phyloP scores from a whole-genome alignment of 163 green algal genomes.

The Chlamydomonas reinhardtii region DNA sequence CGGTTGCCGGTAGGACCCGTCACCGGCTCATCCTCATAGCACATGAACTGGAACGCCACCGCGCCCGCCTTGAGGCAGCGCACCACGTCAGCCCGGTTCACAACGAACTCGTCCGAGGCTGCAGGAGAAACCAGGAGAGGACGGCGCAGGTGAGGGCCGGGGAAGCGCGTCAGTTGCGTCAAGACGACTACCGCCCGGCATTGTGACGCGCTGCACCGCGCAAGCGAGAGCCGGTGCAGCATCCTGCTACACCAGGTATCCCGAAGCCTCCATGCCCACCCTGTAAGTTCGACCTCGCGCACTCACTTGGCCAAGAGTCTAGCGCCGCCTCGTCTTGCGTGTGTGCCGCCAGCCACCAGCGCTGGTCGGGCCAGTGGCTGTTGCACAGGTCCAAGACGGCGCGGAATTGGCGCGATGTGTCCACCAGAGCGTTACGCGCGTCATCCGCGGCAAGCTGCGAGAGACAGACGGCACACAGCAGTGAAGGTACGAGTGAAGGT shows the following conservation, averaged over 20 bases:
- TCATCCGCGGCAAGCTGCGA: slow-evolving; percentile 2
- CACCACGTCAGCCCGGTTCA: slow-evolving; percentile 26
- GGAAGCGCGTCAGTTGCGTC: too few relatives aligned
- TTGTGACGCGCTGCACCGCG: too few relatives aligned
- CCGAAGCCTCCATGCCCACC: too few relatives aligned
- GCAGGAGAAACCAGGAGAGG: too few relatives aligned
- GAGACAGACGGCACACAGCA: too few relatives aligned
- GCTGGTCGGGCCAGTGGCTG: slow-evolving; percentile 37
- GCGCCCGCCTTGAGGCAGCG: slow-evolving; percentile 38
- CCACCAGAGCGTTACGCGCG: slow-evolving; percentile 10
- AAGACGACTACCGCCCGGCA: too few relatives aligned
- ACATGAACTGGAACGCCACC: slow-evolving; percentile 46
- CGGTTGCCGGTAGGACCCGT: slow-evolving; percentile 25
- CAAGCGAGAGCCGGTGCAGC: too few relatives aligned
- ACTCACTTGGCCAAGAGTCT: slow-evolving; percentile 23
- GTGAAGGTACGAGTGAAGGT: too few relatives aligned
- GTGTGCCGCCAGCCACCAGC: slow-evolving; percentile 42
- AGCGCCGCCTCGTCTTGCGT: slow-evolving; percentile 31
- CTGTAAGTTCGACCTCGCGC: too few relatives aligned
- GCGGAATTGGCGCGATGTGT: slow-evolving; percentile 32
- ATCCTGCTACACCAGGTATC: too few relatives aligned
- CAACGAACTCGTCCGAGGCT: slow-evolving; percentile 30
- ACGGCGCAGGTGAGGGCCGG: too few relatives aligned
- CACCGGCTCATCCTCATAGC: slow-evolving; percentile 24
- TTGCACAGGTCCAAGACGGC: slow-evolving; percentile 18